Percentiles rank a stretch among this genome's conserved stretches.
Conservation (phyloP, 2,329 filamentous ascomycete species). For the Aspergillus amoenus region DNA sequence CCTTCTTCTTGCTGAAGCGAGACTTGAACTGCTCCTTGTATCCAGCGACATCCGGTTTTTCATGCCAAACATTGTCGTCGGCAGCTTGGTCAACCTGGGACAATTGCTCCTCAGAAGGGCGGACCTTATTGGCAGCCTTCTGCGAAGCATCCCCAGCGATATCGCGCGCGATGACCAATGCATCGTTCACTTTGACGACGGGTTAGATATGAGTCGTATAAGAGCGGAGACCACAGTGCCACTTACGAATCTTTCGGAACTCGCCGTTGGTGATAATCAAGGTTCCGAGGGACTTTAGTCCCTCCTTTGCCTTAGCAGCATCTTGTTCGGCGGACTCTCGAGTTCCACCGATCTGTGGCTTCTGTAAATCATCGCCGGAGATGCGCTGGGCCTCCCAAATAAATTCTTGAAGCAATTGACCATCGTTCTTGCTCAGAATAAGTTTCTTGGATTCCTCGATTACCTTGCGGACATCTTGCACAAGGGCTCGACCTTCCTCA, state of each 20-base stretch:
- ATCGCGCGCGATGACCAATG: constrained; percentile 76
- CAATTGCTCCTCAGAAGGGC: constrained; percentile 75
- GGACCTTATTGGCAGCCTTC: constrained; percentile 72
- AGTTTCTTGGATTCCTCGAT: constrained; percentile 82
- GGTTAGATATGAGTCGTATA: not conserved
- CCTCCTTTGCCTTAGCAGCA: constrained; percentile 77
- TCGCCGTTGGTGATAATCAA: constrained; percentile 94
- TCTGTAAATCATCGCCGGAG: constrained; percentile 59
- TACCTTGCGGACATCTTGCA: constrained; percentile 74
- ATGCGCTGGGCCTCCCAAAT: constrained; percentile 89
- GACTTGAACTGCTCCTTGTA: constrained; percentile 65
- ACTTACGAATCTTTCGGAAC: constrained; percentile 83
- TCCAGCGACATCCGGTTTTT: constrained; percentile 72
- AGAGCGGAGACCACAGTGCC: not conserved
- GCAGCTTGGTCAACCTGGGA: constrained; percentile 78
- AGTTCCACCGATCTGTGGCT: constrained; percentile 66
- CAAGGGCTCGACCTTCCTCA: constrained; percentile 73
- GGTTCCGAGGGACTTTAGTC: constrained; percentile 81
- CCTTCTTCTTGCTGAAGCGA: constrained; percentile 51
- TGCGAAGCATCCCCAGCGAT: constrained; percentile 87
- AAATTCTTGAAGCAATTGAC: constrained; percentile 92
- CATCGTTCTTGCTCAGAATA: constrained; percentile 89
- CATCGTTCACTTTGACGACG: constrained; percentile 64
- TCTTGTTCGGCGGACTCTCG: constrained; percentile 80
- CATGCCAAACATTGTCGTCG: constrained; percentile 91